Evolutionary conservation across 805 yeast genomes (phyloP).

Genomic region (Lachancea dasiensis): DNA sequence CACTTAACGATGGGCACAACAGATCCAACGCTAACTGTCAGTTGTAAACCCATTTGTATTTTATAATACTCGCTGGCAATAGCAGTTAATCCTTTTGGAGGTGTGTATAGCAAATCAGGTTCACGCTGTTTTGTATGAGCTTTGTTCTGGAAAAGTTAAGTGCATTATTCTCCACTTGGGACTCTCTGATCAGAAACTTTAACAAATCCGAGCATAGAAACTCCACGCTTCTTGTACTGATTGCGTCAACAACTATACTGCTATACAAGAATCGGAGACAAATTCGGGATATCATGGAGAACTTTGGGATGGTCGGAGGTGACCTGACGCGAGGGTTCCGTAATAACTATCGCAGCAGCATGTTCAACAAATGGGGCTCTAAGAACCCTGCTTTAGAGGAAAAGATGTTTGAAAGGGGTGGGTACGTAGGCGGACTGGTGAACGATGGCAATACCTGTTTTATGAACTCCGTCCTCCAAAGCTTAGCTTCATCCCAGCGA

Average conservation of each 20-base stretch:
- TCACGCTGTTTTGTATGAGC: constrained; percentile 6
- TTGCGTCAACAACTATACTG: constrained; percentile 9
- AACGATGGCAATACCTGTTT: constrained; percentile 95
- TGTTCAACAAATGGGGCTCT: constrained; percentile 21
- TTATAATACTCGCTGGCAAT: no score
- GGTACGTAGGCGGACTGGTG: constrained; percentile 74
- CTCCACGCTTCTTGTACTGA: constrained; percentile 5
- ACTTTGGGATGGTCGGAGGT: constrained; percentile 9
- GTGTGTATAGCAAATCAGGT: no score
- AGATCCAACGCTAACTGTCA: no score
- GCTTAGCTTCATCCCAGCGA: constrained; percentile 66
- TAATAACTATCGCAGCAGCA: constrained; percentile 10
- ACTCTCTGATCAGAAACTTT: constrained; percentile 5
- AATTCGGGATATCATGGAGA: constrained; percentile 10
- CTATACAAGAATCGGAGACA: constrained; percentile 11
- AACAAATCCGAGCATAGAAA: constrained; percentile 2
- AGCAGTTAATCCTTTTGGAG: no score
- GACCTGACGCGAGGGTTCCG: constrained; percentile 10
- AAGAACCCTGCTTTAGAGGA: constrained; percentile 18
- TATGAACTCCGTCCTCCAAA: constrained; percentile 86
- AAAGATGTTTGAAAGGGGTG: constrained; percentile 52
- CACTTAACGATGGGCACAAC: no score
- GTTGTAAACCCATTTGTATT: no score
- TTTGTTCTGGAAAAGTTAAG: constrained; percentile 5
- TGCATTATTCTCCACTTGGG: constrained; percentile 4